phyloP scores from a whole-genome alignment of 352 stramenopile species.

The Phytophthora tubulina region DNA sequence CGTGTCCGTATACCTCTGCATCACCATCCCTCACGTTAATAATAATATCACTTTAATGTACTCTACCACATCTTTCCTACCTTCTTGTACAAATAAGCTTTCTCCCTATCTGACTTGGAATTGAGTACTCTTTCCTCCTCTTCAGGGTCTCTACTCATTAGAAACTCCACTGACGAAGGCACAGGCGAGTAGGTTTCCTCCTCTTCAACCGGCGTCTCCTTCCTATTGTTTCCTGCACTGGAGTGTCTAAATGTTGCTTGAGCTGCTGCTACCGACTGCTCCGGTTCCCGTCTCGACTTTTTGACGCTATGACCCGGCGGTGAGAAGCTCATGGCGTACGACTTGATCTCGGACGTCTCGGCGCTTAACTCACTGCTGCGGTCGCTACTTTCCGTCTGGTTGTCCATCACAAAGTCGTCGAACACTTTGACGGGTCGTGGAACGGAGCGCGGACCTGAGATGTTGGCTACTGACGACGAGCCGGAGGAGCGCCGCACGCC shows the following conservation, averaged over 20 bases:
- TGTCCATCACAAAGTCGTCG: conserved; percentile 45
- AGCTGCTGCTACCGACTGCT: not conserved
- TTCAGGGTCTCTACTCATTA: conserved; percentile 62
- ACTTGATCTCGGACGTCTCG: conserved; percentile 27
- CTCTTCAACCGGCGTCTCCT: conserved; percentile 6
- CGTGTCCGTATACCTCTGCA: conserved; percentile 73
- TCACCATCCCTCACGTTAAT: not conserved
- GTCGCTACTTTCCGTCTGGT: conserved; percentile 43
- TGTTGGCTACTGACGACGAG: conserved; percentile 7
- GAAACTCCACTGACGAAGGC: conserved; percentile 59
- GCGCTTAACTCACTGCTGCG: conserved; percentile 35
- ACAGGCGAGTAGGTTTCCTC: conserved; percentile 38
- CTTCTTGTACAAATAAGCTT: conserved; percentile 82
- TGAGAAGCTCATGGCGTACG: conserved; percentile 41
- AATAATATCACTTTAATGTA: not conserved
- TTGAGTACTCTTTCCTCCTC: conserved; percentile 68
- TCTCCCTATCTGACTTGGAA: conserved; percentile 68
- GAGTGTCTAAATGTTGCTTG: conserved; percentile 17
- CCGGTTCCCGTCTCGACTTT: conserved; percentile 13
- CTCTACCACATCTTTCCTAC: conserved; percentile 27
- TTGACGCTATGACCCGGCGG: conserved; percentile 32
- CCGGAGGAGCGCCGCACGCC: conserved; percentile 15
- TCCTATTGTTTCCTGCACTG: conserved; percentile 6
- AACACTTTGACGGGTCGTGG: conserved; percentile 33
- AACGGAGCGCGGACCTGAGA: conserved; percentile 28